Percentiles rank a stretch among this genome's conserved stretches.
These are phyloP conservation scores for Coniochaeta sp. DNA, from an alignment of 2,329 filamentous ascomycete species.

Conservation along the genomic window DNA sequence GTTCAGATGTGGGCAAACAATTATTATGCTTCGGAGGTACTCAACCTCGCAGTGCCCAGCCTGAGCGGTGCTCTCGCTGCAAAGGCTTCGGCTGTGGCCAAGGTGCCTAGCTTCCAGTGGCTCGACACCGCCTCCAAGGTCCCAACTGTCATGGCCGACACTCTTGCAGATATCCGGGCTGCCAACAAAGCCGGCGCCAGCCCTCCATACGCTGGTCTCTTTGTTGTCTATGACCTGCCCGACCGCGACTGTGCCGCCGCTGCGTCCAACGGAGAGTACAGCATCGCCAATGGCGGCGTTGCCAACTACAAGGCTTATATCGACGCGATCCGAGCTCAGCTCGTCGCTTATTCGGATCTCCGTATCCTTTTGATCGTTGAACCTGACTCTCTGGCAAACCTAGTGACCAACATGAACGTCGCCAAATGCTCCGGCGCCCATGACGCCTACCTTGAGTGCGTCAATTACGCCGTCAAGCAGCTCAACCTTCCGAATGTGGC, in stretches of 20 bases:
- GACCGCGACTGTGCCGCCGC: constrained; percentile 51
- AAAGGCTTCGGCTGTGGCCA: constrained; percentile 41
- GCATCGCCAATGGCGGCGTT: constrained; percentile 40
- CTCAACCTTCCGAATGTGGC: constrained; percentile 49
- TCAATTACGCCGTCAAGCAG: constrained; percentile 40
- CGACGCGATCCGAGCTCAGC: constrained; percentile 34
- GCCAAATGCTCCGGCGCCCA: constrained; percentile 41
- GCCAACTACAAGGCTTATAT: constrained; percentile 51
- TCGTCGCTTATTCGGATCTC: constrained; percentile 35
- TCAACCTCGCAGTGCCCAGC: constrained; percentile 52
- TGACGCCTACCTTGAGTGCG: constrained; percentile 40
- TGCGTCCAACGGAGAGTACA: constrained; percentile 49
- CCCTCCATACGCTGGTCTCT: constrained; percentile 35
- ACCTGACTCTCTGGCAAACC: constrained; percentile 51
- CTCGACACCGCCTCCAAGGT: constrained; percentile 43
- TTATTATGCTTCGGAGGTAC: constrained; percentile 49
- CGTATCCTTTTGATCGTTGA: constrained; percentile 39
- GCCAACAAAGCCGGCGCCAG: constrained; percentile 26
- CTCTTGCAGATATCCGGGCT: constrained; percentile 28
- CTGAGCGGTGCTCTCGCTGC: constrained; percentile 48
- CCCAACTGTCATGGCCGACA: constrained; percentile 32
- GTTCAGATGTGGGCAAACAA: constrained; percentile 45
- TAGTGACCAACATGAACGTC: constrained; percentile 47
- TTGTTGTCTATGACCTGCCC: constrained; percentile 52
- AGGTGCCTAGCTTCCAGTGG: constrained; percentile 47